Conservation (phyloP, 225 moss, liverwort and hornwort genomes). For the Climacium dendroides region DNA sequence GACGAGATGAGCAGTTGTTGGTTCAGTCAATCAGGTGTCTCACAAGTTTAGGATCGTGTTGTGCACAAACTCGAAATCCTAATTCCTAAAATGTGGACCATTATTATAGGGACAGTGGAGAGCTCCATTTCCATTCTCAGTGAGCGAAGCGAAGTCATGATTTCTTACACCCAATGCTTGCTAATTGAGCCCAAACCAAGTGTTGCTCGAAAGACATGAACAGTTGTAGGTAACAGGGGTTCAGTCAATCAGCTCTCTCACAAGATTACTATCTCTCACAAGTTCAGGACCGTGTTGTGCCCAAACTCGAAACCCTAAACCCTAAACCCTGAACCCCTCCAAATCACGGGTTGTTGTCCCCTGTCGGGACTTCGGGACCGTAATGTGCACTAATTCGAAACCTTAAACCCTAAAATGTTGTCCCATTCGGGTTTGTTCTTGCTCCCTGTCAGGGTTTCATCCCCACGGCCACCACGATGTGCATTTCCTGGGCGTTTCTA, state of each 20-base stretch:
- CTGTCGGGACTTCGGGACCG: not conserved
- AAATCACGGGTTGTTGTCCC: not conserved
- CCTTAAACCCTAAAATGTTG: not conserved
- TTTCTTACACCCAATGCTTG: not conserved
- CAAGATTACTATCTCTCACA: too few relatives aligned
- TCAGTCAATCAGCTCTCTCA: too few relatives aligned
- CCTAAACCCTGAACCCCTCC: not conserved
- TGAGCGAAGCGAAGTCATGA: too few relatives aligned
- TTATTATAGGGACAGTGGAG: too few relatives aligned
- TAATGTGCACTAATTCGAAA: not conserved
- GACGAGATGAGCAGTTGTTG: not conserved
- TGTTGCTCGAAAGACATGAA: not conserved
- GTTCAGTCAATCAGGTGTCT: not conserved
- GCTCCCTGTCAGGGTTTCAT: conserved; percentile 16
- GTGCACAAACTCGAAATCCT: not conserved
- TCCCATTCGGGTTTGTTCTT: not conserved
- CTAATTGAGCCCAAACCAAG: not conserved
- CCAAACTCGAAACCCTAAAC: not conserved
- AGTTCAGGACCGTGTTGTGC: not conserved
- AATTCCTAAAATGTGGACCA: too few relatives aligned
- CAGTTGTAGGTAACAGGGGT: not conserved
- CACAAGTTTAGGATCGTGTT: not conserved
- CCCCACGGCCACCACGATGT: conserved; percentile 33
- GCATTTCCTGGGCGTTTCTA: conserved; percentile 33
- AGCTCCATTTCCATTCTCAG: too few relatives aligned